Conservation (phyloP, 306 rosid genomes). For the Cucurbita maxima region DNA sequence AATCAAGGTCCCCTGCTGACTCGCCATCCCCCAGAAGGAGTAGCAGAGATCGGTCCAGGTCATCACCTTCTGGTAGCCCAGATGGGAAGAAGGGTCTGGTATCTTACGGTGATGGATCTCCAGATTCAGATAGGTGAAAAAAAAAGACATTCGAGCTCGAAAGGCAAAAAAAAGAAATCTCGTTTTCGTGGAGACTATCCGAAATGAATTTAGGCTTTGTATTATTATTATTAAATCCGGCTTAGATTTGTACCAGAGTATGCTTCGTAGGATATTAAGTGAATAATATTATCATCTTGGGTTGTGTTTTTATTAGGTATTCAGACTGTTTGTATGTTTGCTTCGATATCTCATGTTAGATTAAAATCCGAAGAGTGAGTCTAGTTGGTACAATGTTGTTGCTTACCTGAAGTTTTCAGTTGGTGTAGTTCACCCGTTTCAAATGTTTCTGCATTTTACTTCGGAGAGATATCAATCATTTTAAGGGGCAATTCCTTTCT, state of each 20-base stretch:
- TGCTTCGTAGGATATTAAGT: neutral
- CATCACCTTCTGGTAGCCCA: conserved; percentile 61
- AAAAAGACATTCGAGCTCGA: neutral
- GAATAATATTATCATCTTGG: neutral
- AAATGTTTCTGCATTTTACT: neutral
- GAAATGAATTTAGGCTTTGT: neutral
- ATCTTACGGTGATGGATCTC: conserved; percentile 64
- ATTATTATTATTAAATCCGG: neutral
- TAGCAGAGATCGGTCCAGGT: conserved; percentile 34
- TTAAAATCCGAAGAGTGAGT: neutral
- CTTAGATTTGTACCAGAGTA: conserved; percentile 3
- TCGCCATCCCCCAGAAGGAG: conserved; percentile 39
- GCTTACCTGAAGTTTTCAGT: neutral
- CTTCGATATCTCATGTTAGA: neutral
- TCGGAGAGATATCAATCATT: neutral
- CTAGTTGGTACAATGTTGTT: neutral
- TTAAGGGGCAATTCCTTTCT: neutral
- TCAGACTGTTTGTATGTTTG: neutral
- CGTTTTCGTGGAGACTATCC: neutral
- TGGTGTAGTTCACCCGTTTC: neutral
- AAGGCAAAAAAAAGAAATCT: too few species aligned
- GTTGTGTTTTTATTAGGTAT: neutral
- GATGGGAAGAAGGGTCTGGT: conserved; percentile 70
- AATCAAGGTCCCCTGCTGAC: conserved; percentile 40
- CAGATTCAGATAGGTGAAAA: conserved; percentile 20